Base-by-base conservation (phyloP, 805 yeast genomes). In the Diddensiella transvaalensis region DNA sequence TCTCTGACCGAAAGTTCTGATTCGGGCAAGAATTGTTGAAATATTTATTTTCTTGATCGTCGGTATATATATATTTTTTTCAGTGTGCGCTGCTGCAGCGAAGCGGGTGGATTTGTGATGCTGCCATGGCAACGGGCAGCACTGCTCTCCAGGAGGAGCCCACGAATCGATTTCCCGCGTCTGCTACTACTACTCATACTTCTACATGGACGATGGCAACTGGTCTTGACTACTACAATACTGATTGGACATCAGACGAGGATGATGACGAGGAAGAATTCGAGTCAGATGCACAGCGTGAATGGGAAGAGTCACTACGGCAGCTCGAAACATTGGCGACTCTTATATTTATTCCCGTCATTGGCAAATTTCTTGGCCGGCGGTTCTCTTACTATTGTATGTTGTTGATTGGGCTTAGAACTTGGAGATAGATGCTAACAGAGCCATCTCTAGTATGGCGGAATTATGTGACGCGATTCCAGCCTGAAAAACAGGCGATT, bases 331-430 rank as follows among this genome's bases (percentile, higher is more conserved):
- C 72, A 11, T 69, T 85, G 33, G 63, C 83, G 13, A 74, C 75
- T 48, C 68, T 76, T 50, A 76, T 85, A 8, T 56, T 84, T 29
- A 70, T 83, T 40, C 91, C 91, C 1, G 62, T 83, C 47, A 56
- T 80, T 11, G 91, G 90, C n/a, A 79, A 79, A 60, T 72, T 79
- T 42, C 54, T 85, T 38, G 91, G 91, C 6, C 72, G 90, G 44
- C 64, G 80, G 54, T 69, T 73, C 53, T 78, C 85, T 10, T 63
- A 60, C 35, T 59, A 43, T 23, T 37, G 68, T 64, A 52, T 47
- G 68, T 56, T 15, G 23, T 39, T 8, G 13, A 21, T 21, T 8
- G 15, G 32, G 8, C 8, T 26, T 8, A 26, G n/a, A n/a, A n/a
- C n/a, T n/a, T 18, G 24, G n/a, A n/a, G 26, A 36, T 29, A n/a